Conservation (phyloP, 176 grass and related monocot species). For the Oryza glaberrima region DNA sequence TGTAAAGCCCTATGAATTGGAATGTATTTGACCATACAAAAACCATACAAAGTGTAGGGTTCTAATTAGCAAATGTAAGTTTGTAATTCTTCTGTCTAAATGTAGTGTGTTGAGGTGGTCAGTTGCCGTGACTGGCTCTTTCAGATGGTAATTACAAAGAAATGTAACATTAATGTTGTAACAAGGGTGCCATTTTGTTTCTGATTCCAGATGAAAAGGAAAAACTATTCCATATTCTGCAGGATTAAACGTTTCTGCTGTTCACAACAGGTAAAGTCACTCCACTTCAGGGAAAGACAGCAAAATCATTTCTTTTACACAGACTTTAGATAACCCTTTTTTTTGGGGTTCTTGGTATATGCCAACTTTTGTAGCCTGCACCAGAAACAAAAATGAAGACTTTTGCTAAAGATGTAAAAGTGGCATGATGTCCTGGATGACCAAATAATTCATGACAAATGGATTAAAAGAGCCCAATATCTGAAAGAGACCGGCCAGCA, state of each 20-base stretch:
- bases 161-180: conserved; percentile 6
- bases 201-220: conserved; percentile 9
- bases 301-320: background rate
- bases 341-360: background rate
- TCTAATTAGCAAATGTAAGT: conserved; percentile 15
- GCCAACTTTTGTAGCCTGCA: conserved; percentile 19
- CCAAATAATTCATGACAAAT: conserved; percentile 26
- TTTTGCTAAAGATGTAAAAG: conserved; percentile 46
- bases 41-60: background rate
- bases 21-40: conserved; percentile 9
- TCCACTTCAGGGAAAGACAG: background rate
- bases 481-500: conserved; percentile 47
- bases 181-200: background rate
- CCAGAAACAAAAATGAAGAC: background rate
- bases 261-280: background rate
- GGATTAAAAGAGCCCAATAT: conserved; percentile 24
- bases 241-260: background rate
- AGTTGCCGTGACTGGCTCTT: conserved; percentile 2
- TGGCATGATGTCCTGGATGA: conserved; percentile 26
- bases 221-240: background rate
- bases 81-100: conserved; percentile 10
- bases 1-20: conserved; percentile 4
- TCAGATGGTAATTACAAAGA: conserved; percentile 13
- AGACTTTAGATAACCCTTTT: background rate
- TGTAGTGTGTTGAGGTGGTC: background rate